Evolutionary conservation across 2,329 filamentous ascomycete species (phyloP).

Genomic region (Claviceps capensis): DNA sequence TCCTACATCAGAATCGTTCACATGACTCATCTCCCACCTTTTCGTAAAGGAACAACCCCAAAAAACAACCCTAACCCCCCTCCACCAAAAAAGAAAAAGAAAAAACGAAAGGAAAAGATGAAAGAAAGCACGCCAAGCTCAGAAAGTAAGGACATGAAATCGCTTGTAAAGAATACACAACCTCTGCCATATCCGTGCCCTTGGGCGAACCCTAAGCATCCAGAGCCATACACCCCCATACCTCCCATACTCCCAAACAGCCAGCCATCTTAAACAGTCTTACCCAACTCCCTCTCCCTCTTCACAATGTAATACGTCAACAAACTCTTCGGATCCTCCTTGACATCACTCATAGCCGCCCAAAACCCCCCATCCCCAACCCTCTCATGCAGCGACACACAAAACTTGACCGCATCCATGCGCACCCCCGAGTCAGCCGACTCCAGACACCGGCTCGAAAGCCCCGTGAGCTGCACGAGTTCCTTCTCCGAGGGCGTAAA

Average conservation of each 20-base stretch:
- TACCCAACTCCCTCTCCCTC: conserved; percentile 41
- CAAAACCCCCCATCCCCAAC: conserved; percentile 53
- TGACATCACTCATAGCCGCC: conserved; percentile 48
- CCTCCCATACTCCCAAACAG: background rate
- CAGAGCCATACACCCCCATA: no score
- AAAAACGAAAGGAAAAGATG: background rate
- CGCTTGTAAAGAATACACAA: background rate
- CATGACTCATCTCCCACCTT: no score
- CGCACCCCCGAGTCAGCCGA: conserved; percentile 48
- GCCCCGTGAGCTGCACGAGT: conserved; percentile 33
- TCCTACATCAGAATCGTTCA: no score
- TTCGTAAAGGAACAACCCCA: background rate
- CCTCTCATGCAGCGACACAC: conserved; percentile 53
- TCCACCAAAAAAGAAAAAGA: background rate
- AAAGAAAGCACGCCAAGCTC: background rate
- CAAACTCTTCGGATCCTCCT: conserved; percentile 61
- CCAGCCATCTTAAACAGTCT: background rate
- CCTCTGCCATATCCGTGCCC: background rate
- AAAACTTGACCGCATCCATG: conserved; percentile 70
- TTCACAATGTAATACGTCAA: conserved; percentile 74
- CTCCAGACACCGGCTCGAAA: conserved; percentile 44
- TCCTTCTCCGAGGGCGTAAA: conserved; percentile 39
- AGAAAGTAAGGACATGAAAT: no score
- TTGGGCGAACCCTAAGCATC: no score
- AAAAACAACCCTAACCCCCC: background rate